These are phyloP conservation scores for Calycina marina DNA, from an alignment of 2,329 filamentous ascomycete genomes.

Conservation along the genomic window DNA sequence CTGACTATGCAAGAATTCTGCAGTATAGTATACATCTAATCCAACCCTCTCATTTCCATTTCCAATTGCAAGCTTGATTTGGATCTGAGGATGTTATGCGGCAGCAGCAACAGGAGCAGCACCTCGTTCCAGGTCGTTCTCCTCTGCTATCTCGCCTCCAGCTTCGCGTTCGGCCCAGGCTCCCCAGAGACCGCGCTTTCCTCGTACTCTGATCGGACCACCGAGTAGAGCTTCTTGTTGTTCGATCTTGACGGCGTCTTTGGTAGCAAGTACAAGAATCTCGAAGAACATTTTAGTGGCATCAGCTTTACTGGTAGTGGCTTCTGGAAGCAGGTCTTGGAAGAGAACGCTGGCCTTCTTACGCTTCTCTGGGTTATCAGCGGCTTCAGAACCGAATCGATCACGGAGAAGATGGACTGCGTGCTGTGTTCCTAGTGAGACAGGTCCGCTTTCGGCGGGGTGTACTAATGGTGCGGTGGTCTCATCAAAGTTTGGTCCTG, in stretches of 20 bases:
- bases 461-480: constrained; percentile 63
- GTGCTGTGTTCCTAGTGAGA: constrained; percentile 85
- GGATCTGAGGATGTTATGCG: constrained; percentile 12
- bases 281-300: constrained; percentile 99
- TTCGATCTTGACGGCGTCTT: constrained; percentile 95
- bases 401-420: constrained; percentile 90
- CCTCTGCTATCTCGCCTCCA: constrained; percentile 40
- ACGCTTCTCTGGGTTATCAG: constrained; percentile 54
- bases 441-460: constrained; percentile 69
- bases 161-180: constrained; percentile 77
- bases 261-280: constrained; percentile 85
- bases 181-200: constrained; percentile 93
- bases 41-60: too few species aligned
- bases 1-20: too few species aligned
- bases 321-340: constrained; percentile 78
- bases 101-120: constrained; percentile 12
- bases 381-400: constrained; percentile 62
- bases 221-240: constrained; percentile 62
- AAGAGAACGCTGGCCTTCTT: constrained; percentile 70
- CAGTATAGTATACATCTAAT: too few species aligned
- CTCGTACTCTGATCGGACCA: constrained; percentile 66
- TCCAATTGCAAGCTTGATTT: too few species aligned
- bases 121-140: constrained; percentile 10
- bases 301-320: constrained; percentile 67
- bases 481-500: constrained; percentile 57